These are phyloP conservation scores for Spiromastix sp. DNA, from an alignment of 2,329 filamentous ascomycete species.

Conservation along the genomic window DNA sequence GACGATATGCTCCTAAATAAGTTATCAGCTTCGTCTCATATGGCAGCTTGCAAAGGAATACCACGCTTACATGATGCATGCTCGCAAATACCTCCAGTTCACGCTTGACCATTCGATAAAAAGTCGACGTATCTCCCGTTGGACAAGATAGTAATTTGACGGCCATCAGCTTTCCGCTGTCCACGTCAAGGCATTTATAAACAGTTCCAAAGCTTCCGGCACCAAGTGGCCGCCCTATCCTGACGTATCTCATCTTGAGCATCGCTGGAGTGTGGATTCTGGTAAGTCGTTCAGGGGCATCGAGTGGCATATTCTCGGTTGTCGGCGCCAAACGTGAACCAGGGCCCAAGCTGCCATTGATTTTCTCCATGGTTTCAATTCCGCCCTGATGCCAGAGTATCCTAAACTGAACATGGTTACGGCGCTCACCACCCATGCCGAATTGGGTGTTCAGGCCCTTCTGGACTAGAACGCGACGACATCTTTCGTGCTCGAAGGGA, in stretches of 20 bases:
- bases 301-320: neutral
- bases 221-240: slow-evolving; percentile 7
- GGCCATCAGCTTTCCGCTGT: slow-evolving; percentile 6
- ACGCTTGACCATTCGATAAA: neutral
- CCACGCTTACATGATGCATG: slow-evolving; percentile 1
- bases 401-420: slow-evolving; percentile 8
- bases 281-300: neutral
- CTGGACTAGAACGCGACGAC: slow-evolving; percentile 12
- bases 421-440: slow-evolving; percentile 10
- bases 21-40: neutral
- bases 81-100: neutral
- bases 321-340: slow-evolving; percentile 2
- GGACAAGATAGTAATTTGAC: slow-evolving; percentile 8
- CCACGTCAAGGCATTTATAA: slow-evolving; percentile 4
- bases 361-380: slow-evolving; percentile 1
- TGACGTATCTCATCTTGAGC: slow-evolving; percentile 12
- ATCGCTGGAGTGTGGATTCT: neutral
- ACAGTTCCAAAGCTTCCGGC: slow-evolving; percentile 13
- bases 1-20: slow-evolving; percentile 11
- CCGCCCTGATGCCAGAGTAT: slow-evolving; percentile 6
- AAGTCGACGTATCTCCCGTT: slow-evolving; percentile 1
- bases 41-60: neutral
- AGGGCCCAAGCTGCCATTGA: neutral
- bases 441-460: slow-evolving; percentile 10
- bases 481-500: slow-evolving; percentile 10